phyloP scores from a whole-genome alignment of 345 rosid species.

The Ricinus communis region DNA sequence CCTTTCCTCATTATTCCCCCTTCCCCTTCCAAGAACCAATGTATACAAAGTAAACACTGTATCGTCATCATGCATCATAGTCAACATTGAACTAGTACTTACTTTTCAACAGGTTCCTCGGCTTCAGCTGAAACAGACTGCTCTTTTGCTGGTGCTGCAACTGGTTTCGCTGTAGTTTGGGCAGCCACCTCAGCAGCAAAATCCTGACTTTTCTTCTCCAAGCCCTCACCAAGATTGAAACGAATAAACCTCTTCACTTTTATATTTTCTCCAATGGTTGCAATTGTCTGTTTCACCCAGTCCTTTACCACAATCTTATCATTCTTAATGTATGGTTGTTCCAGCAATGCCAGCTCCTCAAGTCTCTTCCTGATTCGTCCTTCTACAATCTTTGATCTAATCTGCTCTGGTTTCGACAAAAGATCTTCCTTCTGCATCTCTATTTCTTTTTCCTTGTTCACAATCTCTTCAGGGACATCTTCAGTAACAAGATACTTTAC shows the following conservation, averaged over 20 bases:
- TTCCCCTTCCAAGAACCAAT: not conserved
- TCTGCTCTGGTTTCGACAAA: constrained; percentile 83
- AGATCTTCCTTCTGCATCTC: constrained; percentile 99
- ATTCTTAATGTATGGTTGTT: constrained; percentile 90
- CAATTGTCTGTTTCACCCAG: constrained; percentile 82
- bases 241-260: constrained; percentile 83
- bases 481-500: constrained; percentile 76
- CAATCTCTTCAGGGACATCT: constrained; percentile 77
- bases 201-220: constrained; percentile 90
- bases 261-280: constrained; percentile 91
- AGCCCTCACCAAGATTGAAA: constrained; percentile 90
- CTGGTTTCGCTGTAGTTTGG: constrained; percentile 69
- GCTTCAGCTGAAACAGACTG: constrained; percentile 51
- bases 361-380: constrained; percentile 90
- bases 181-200: constrained; percentile 98
- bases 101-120: constrained; percentile 60
- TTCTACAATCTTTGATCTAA: constrained; percentile 82
- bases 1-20: not conserved
- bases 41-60: not conserved
- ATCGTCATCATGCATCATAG: not conserved
- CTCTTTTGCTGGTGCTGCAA: constrained; percentile 47
- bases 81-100: constrained; percentile 26
- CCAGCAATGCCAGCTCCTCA: constrained; percentile 83
- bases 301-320: constrained; percentile 89
- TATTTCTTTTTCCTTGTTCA: constrained; percentile 80